A percentile compares a stretch with the other conserved stretches of the same genome.
These are phyloP conservation scores for Triglochin maritima DNA, from an alignment of 106 monocot species.

Conservation along the genomic window DNA sequence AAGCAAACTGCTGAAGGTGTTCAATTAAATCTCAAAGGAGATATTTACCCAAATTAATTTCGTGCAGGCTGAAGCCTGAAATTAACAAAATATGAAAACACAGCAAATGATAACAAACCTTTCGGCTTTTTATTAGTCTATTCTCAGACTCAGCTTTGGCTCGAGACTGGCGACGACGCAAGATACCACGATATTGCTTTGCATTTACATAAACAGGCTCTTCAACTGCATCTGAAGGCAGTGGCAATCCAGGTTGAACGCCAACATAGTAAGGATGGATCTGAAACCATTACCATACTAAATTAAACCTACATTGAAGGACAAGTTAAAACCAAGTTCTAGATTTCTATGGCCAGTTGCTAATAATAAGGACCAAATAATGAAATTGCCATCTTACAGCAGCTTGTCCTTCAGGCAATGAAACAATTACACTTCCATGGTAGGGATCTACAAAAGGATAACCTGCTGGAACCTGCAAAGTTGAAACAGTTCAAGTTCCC, in stretches of 20 bases:
- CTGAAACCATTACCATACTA: neutral
- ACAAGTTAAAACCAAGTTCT: neutral
- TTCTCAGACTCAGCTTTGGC: slow-evolving; percentile 30
- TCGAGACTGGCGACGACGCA: slow-evolving; percentile 24
- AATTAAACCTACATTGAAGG: neutral
- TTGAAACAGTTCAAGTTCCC: neutral
- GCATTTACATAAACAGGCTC: slow-evolving; percentile 30
- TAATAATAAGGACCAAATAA: slow-evolving; percentile 1
- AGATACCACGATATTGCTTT: slow-evolving; percentile 28
- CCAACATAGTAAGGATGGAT: slow-evolving; percentile 16
- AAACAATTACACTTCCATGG: slow-evolving; percentile 12
- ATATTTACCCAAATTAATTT: neutral
- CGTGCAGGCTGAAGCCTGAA: no score
- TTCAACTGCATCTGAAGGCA: slow-evolving; percentile 21
- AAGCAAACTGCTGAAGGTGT: neutral
- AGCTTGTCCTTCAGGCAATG: slow-evolving; percentile 15
- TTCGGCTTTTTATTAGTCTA: slow-evolving; percentile 23
- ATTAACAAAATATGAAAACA: neutral
- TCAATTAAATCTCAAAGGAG: neutral
- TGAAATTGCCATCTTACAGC: slow-evolving; percentile 2
- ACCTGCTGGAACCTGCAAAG: slow-evolving; percentile 8
- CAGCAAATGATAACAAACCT: slow-evolving; percentile 4
- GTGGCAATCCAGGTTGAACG: slow-evolving; percentile 14
- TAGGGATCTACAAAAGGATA: slow-evolving; percentile 21
- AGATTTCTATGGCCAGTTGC: neutral